These are phyloP conservation scores for Pontederia crassipes DNA, from an alignment of 176 grass and related monocot genomes.

Conservation along the genomic window DNA sequence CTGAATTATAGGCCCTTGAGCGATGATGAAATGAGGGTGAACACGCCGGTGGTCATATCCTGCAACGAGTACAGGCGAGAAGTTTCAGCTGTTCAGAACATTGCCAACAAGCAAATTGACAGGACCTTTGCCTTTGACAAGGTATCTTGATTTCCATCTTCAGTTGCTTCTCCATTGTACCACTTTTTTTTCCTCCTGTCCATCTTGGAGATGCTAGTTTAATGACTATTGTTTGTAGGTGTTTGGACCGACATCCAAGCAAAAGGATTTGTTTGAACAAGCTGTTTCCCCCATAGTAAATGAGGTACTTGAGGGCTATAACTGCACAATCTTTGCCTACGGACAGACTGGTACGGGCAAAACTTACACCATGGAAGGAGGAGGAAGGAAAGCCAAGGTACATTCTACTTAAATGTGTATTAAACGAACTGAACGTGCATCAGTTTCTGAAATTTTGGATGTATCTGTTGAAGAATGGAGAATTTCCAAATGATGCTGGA, in stretches of 20 bases:
- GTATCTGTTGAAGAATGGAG: constrained; percentile 51
- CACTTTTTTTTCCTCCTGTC: not conserved
- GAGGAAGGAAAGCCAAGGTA: constrained; percentile 87
- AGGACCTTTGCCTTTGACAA: constrained; percentile 85
- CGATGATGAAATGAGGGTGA: constrained; percentile 74
- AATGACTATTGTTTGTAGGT: constrained; percentile 44
- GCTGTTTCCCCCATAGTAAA: constrained; percentile 92
- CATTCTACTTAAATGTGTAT: not conserved
- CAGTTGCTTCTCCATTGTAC: not conserved
- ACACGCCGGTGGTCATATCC: constrained; percentile 82
- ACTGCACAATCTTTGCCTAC: constrained; percentile 99
- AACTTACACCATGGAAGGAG: constrained; percentile 99
- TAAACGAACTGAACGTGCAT: not conserved
- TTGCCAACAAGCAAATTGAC: constrained; percentile 97
- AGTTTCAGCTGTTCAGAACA: constrained; percentile 80
- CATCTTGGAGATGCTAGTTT: not conserved
- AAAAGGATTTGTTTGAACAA: constrained; percentile 92
- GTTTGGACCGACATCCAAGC: constrained; percentile 78
- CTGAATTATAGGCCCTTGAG: constrained; percentile 50
- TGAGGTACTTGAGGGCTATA: constrained; percentile 98
- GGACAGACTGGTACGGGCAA: constrained; percentile 95
- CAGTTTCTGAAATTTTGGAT: constrained; percentile 1
- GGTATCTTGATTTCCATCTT: constrained; percentile 34
- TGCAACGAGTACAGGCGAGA: constrained; percentile 80
- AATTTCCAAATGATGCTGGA: constrained; percentile 84